A percentile compares a stretch with the other conserved stretches of the same genome.
Evolutionary conservation across 2,329 filamentous ascomycete species (phyloP).

Genomic region (Penicillium janthinellum): DNA sequence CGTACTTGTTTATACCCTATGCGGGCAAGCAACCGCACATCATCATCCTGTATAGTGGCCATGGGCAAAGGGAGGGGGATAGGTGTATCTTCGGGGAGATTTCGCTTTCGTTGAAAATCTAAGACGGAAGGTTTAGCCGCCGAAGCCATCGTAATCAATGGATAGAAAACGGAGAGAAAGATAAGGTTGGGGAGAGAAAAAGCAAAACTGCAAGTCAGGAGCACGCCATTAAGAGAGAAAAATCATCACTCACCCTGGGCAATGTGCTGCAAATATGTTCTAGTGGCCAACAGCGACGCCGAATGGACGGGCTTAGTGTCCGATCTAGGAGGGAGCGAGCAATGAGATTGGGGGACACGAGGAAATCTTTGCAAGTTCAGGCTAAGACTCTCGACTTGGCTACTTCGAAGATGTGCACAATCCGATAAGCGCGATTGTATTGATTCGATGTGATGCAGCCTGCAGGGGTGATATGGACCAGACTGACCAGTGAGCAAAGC

Average conservation of each 20-base stretch:
- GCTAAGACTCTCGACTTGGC: background rate
- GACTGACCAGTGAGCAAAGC: background rate
- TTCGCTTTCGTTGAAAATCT: conserved; percentile 11
- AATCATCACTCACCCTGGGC: conserved; percentile 9
- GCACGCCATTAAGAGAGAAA: conserved; percentile 4
- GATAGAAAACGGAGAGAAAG: conserved; percentile 6
- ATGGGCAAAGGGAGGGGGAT: conserved; percentile 28
- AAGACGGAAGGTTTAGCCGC: conserved; percentile 14
- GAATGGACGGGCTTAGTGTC: conserved; percentile 19
- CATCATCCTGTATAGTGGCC: conserved; percentile 56
- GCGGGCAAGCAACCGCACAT: conserved; percentile 61
- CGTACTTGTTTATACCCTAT: conserved; percentile 66
- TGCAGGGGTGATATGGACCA: conserved; percentile 3
- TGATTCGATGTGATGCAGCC: conserved; percentile 7
- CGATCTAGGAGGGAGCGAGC: conserved; percentile 18
- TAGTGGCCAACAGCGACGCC: conserved; percentile 14
- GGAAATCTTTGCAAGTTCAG: background rate
- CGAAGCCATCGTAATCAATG: conserved; percentile 15
- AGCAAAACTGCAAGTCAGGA: conserved; percentile 8
- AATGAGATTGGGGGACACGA: conserved; percentile 16
- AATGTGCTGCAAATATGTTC: conserved; percentile 18
- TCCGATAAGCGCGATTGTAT: conserved; percentile 17
- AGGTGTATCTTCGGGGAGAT: background rate
- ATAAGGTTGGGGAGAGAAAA: conserved; percentile 9
- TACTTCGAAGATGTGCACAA: background rate